Percentiles rank a stretch among this genome's conserved stretches.
Conservation (phyloP, 1,284 basidiomycete species). For the Apiotrichum laibachii region DNA sequence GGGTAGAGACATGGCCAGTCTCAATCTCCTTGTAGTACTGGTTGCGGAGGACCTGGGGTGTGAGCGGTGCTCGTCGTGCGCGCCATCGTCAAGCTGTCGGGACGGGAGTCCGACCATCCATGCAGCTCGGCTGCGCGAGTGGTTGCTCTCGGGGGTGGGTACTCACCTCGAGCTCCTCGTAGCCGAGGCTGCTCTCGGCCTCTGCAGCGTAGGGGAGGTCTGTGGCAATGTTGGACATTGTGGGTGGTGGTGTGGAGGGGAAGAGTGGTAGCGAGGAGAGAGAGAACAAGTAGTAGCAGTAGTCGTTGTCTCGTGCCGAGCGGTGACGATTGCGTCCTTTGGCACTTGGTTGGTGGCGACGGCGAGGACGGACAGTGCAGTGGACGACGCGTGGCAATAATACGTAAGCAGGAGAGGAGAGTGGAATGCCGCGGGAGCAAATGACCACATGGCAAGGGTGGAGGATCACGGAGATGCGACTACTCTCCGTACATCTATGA, state of each 20-base stretch:
- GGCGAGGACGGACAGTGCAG: no score
- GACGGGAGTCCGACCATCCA: no score
- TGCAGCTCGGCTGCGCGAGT: no score
- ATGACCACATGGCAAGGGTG: no score
- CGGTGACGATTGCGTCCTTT: background rate
- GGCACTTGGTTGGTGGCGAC: no score
- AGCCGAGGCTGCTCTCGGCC: constrained; percentile 80
- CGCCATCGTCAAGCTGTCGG: background rate
- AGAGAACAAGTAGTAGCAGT: background rate
- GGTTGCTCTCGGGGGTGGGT: background rate
- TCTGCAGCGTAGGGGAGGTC: constrained; percentile 96
- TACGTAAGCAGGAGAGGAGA: no score
- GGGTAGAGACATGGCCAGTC: constrained; percentile 82
- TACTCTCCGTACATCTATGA: no score
- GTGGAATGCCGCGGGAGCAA: no score
- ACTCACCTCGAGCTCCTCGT: constrained; percentile 81
- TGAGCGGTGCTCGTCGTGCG: background rate
- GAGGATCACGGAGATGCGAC: no score
- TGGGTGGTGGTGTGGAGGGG: no score
- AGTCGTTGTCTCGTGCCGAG: background rate
- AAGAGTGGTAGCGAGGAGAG: background rate
- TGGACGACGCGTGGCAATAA: no score
- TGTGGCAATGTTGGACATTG: constrained; percentile 47
- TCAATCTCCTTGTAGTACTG: constrained; percentile 87
- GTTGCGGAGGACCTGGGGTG: constrained; percentile 66